Conservation (phyloP, 495 filamentous ascomycete species). For the Hyaloscypha finlandica region DNA sequence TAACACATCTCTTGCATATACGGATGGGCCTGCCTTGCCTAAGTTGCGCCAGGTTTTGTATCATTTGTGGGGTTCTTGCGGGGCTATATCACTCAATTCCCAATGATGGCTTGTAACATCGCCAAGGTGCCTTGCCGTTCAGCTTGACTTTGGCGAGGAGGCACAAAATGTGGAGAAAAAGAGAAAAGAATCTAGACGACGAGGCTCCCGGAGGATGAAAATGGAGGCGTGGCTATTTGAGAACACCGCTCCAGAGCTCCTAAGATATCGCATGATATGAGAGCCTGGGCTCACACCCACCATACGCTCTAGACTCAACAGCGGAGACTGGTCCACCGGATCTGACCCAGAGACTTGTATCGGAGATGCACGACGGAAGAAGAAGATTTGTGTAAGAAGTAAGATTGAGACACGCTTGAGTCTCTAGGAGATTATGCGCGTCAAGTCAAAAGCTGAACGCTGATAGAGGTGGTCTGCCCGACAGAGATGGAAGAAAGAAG, state of each 20-base stretch:
- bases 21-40: neutral
- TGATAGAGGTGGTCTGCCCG: neutral
- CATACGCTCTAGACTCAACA: neutral
- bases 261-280: neutral
- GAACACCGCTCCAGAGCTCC: neutral
- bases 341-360: neutral
- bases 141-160: neutral
- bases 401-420: neutral
- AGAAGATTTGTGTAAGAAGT: neutral
- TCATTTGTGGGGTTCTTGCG: neutral
- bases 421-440: neutral
- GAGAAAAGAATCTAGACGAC: neutral
- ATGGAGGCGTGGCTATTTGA: neutral
- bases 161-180: conserved; percentile 1
- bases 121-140: neutral
- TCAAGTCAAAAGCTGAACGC: neutral
- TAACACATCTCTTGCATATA: neutral
- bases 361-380: no score
- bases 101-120: neutral
- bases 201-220: neutral
- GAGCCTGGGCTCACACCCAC: neutral
- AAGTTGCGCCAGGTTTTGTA: neutral
- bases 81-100: neutral
- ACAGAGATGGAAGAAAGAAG: neutral
- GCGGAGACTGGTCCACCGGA: neutral